phyloP scores from a whole-genome alignment of 345 rosid species.

The Dovyalis caffra region DNA sequence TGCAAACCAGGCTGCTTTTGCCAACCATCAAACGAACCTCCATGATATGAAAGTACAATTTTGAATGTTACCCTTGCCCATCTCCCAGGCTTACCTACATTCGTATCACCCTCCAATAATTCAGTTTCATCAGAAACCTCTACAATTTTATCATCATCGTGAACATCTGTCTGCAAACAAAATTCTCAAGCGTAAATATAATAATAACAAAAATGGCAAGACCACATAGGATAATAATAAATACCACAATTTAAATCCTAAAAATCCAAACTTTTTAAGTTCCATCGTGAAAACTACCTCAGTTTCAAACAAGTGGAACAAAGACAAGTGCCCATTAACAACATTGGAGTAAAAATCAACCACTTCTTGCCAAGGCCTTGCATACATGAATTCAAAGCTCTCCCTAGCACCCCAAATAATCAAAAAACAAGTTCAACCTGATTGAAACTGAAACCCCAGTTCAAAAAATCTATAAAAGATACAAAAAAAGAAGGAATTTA shows the following conservation, averaged over 20 bases:
- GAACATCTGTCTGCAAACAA: slow-evolving; percentile 36
- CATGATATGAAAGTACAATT: slow-evolving; percentile 77
- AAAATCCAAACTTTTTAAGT: neutral
- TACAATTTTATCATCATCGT: slow-evolving; percentile 30
- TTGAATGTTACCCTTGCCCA: slow-evolving; percentile 79
- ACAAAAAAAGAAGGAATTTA: neutral
- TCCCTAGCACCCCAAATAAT: slow-evolving; percentile 39
- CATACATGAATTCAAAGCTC: slow-evolving; percentile 64
- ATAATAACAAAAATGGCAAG: neutral
- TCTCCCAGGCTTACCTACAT: slow-evolving; percentile 54
- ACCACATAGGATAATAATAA: neutral
- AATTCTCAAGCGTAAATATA: slow-evolving; percentile 11
- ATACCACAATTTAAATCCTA: neutral
- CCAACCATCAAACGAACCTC: slow-evolving; percentile 95
- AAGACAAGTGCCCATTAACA: slow-evolving; percentile 44
- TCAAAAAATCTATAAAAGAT: neutral
- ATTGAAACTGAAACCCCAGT: neutral
- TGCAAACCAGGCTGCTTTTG: slow-evolving; percentile 83
- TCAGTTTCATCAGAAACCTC: slow-evolving; percentile 24
- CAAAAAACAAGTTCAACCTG: neutral
- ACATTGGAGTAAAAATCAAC: slow-evolving; percentile 54
- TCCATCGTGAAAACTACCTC: slow-evolving; percentile 27
- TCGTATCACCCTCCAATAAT: slow-evolving; percentile 29
- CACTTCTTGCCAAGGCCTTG: slow-evolving; percentile 76
- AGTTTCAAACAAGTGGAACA: slow-evolving; percentile 46